Conservation (phyloP, 192 early-diverging fungal genomes). For the Backusella tuberculispora region DNA sequence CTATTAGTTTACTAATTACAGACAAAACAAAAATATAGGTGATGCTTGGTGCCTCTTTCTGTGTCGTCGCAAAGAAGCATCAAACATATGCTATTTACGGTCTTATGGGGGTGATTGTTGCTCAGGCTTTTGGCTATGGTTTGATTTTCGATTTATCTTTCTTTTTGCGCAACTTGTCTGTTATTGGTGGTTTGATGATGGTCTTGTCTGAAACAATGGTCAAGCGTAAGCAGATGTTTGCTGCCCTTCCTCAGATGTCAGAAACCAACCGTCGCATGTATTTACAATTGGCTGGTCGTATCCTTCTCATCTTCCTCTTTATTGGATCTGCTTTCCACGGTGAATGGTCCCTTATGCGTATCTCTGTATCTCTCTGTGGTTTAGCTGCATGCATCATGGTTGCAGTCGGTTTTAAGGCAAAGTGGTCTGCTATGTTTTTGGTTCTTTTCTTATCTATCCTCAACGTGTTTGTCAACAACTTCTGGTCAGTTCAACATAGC, state of each 20-base stretch:
- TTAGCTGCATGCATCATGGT: constrained; percentile 91
- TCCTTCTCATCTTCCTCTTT: constrained; percentile 93
- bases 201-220: constrained; percentile 82
- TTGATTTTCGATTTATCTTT: constrained; percentile 89
- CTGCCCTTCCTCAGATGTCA: constrained; percentile 83
- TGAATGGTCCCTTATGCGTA: constrained; percentile 71
- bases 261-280: constrained; percentile 90
- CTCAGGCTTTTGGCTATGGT: constrained; percentile 94
- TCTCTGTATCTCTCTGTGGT: constrained; percentile 74
- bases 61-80: constrained; percentile 82
- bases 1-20: not conserved
- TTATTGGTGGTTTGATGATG: constrained; percentile 93
- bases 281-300: constrained; percentile 88
- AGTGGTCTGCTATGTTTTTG: constrained; percentile 93
- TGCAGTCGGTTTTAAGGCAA: constrained; percentile 97
- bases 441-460: constrained; percentile 87
- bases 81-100: constrained; percentile 85
- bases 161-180: constrained; percentile 92
- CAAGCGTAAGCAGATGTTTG: constrained; percentile 78
- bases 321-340: constrained; percentile 88
- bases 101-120: constrained; percentile 79
- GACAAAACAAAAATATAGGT: constrained; percentile 35
- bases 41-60: constrained; percentile 83
- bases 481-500: constrained; percentile 90
- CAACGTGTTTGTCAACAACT: constrained; percentile 96